A percentile compares a stretch with the other conserved stretches of the same genome.
These are phyloP conservation scores for Daedalea quercina DNA, from an alignment of 768 basidiomycete species.

Conservation along the genomic window DNA sequence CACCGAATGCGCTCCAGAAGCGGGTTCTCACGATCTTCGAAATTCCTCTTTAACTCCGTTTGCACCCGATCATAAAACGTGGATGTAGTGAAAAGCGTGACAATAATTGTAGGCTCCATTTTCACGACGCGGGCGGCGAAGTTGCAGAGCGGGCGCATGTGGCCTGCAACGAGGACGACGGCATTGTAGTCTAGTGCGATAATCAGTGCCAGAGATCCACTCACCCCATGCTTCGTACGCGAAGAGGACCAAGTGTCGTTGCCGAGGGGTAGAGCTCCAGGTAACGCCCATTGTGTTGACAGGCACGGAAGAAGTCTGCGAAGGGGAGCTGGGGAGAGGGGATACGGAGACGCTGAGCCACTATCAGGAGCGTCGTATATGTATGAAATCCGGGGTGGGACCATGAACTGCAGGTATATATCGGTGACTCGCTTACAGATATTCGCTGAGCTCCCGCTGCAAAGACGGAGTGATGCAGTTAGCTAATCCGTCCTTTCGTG, in stretches of 20 bases:
- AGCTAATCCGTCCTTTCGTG: not conserved
- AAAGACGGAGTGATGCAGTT: not conserved
- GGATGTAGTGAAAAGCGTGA: conserved; percentile 8
- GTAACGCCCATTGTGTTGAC: not conserved
- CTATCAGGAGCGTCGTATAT: not conserved
- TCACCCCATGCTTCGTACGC: conserved; percentile 6
- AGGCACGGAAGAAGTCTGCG: not conserved
- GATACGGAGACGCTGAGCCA: not conserved
- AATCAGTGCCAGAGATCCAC: not conserved
- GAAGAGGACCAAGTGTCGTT: conserved; percentile 1
- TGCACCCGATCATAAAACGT: conserved; percentile 1
- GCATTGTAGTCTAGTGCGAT: not conserved
- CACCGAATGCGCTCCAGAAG: conserved; percentile 1
- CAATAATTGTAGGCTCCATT: not conserved
- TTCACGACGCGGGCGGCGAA: conserved; percentile 7
- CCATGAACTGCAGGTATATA: not conserved
- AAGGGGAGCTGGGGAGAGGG: not conserved
- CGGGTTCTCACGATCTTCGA: not conserved
- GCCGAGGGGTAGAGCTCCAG: not conserved
- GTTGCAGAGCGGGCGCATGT: conserved; percentile 10
- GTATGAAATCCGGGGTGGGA: not conserved
- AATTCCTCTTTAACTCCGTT: conserved; percentile 7
- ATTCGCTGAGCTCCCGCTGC: not conserved
- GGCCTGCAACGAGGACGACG: conserved; percentile 3
- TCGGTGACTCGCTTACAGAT: not conserved